phyloP scores from a whole-genome alignment of 306 rosid species.

The Ochetophila trinervis region DNA sequence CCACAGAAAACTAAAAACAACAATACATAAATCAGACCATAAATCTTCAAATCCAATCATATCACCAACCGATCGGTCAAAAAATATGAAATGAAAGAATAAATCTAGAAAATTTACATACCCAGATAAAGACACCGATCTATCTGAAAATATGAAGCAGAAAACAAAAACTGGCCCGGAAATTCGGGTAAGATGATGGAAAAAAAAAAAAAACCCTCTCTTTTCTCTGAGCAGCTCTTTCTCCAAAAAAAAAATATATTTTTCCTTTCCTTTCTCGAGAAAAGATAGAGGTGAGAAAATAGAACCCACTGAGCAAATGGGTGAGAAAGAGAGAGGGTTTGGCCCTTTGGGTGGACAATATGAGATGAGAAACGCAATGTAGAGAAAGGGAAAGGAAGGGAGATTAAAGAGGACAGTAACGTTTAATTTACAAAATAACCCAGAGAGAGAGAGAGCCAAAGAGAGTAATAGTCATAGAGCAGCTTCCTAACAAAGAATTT shows the following conservation, averaged over 20 bases:
- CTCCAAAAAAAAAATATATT: neutral
- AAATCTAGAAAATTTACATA: conserved; percentile 34
- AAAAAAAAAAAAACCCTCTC: conserved; percentile 4
- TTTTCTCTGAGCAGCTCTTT: conserved; percentile 14
- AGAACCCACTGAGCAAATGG: conserved; percentile 48
- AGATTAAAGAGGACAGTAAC: conserved; percentile 50
- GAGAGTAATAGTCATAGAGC: conserved; percentile 24
- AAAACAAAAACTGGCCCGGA: conserved; percentile 25
- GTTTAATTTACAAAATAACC: conserved; percentile 55
- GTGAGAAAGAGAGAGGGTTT: conserved; percentile 35
- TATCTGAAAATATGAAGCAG: conserved; percentile 26
- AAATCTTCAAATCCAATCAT: conserved; percentile 25
- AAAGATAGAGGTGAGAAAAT: conserved; percentile 31
- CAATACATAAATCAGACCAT: conserved; percentile 24
- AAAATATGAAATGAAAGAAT: conserved; percentile 4
- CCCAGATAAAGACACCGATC: conserved; percentile 51
- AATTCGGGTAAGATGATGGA: conserved; percentile 8
- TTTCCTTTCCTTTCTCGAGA: conserved; percentile 16
- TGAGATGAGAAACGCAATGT: conserved; percentile 15
- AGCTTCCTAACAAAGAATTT: conserved; percentile 38
- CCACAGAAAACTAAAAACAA: conserved; percentile 7
- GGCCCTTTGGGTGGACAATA: conserved; percentile 57
- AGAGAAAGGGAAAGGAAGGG: conserved; percentile 23
- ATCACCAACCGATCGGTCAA: conserved; percentile 37
- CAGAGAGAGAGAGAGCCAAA: conserved; percentile 29